Evolutionary conservation across 495 filamentous ascomycete species (phyloP), one percentile per base, ranked within the genome.

Genomic region (Podospora appendiculata): DNA sequence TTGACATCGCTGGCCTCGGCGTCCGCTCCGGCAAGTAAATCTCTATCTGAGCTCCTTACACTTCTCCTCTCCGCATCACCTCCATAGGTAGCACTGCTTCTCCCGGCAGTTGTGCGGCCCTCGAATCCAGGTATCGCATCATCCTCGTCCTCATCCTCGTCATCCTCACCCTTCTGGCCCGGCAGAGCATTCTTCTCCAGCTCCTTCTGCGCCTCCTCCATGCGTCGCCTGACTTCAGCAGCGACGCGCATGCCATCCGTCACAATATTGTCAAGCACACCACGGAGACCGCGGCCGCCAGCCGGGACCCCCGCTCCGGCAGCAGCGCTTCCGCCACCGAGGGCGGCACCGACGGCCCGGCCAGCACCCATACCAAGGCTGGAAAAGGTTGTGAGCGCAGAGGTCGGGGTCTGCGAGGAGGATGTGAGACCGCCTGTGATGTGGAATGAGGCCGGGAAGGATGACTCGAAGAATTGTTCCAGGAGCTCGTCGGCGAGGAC

Each of bases 201-300:
- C 54, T 94, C 89, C 52, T 75, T 79, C 65, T 94, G 89, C 36
- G 88, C 90, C 60, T 96, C 93, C 60, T 98, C 93, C 85, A 97
- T 93, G 14, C 90, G 73, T 53, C 91, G 79, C 57, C 85, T 78
- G 35, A 97, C 90, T 70, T 98, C 93, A 7, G 82, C 85, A 0
- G 93, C 94, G 46, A 97, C 91, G 36, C 90, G 82, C 81, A 96
- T 95, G 32, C 93, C 93, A 61, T 98, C 93, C 5, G 86, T 90
- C 54, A 96, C 93, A 54, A 98, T 96, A 59, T 95, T 95, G 67
- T 98, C 93, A 10, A 98, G 70, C 48, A 98, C 91, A 13, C 93
- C 93, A 33, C 93, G 78, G 8, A 98, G 76, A 10, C 93, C 89
- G 51, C 89, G 89, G 8, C 82, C 79, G 0, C 87, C 85, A 5